Base-by-base conservation (phyloP, 2,329 filamentous ascomycete genomes). In the Aspergillus candidus region DNA sequence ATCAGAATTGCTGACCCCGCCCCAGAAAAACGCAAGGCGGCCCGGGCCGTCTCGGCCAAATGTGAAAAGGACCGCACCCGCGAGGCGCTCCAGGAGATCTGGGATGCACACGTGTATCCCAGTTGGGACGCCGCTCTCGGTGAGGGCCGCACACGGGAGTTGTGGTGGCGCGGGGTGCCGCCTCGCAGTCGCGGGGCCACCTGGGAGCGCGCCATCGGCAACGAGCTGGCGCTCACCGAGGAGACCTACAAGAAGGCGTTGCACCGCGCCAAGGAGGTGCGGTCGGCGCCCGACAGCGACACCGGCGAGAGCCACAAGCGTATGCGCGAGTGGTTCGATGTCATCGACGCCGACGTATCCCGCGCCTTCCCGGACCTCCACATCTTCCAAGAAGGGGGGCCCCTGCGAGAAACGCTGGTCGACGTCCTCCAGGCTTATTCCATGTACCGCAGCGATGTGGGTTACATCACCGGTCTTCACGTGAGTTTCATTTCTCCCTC, bases 121-220 rank as follows among this genome's bases (percentile, higher is more conserved):
- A 74, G 80, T 44, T 83, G 78, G 76, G 72, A 77, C 35, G 63
- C 69, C 1, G 74, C 74, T 27, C 71, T 81, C 51, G 64, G 69
- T 4, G 74, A 79, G 52, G 72, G 72, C 15, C 69, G 75, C 6
- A 79, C 75, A 3, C 72, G 79, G 18, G 78, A 82, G 57, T 71
- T 83, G 31, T 83, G 79, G 78, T 83, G 80, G 80, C 74, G 77
- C 47, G 80, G 80, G 17, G 72, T 83, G 11, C 75, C 77, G 0
- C 71, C 78, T 3, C 72, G 73, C 47, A 72, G 71, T 44, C 69
- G 80, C 47, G 79, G 77, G 13, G 55, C 69, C 17, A 78, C 81
- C 30, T 83, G 80, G 80, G 68, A 72, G 48, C 73, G 71, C 44
- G 79, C 79, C 2, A 71, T 83, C 39, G 79, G 78, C 32, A 83